phyloP scores from a whole-genome alignment of 371 early-diverging fungal species.

The Mortierella sp. region DNA sequence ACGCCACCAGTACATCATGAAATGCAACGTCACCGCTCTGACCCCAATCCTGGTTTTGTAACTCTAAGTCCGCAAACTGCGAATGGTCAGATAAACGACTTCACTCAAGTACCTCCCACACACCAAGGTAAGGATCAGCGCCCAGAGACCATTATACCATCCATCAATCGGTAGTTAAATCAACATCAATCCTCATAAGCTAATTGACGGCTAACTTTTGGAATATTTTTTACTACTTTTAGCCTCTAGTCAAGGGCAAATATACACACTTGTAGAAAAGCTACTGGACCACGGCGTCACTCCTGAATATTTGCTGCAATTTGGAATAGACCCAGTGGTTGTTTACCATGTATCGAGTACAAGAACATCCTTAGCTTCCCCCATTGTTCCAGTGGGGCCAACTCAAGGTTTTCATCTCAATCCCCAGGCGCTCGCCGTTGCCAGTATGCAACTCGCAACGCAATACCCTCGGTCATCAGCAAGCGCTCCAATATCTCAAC shows the following conservation, averaged over 20 bases:
- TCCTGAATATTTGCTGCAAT: constrained; percentile 24
- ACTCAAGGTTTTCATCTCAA: not conserved
- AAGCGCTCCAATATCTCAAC: not conserved
- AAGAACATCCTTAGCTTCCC: not conserved
- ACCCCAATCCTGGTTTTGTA: not conserved
- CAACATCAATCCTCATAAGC: no score
- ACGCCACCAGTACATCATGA: not conserved
- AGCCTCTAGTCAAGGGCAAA: constrained; percentile 6
- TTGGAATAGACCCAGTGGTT: constrained; percentile 13
- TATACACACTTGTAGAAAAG: constrained; percentile 18
- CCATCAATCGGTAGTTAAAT: not conserved
- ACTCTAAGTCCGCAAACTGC: not conserved
- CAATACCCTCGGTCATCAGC: not conserved
- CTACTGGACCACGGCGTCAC: constrained; percentile 25
- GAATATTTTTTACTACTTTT: not conserved
- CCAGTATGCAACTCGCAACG: not conserved
- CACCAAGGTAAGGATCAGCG: not conserved
- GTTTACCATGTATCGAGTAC: constrained; percentile 15
- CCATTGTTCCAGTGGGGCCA: not conserved
- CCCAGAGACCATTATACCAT: not conserved
- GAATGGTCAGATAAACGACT: not conserved
- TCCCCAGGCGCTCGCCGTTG: not conserved
- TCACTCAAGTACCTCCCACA: not conserved
- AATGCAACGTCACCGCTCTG: not conserved
- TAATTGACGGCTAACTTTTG: not conserved